Evolutionary conservation across 129 eudicot species (phyloP), one percentile per base, ranked within the genome.

Genomic region (Scalesia atractyloides): DNA sequence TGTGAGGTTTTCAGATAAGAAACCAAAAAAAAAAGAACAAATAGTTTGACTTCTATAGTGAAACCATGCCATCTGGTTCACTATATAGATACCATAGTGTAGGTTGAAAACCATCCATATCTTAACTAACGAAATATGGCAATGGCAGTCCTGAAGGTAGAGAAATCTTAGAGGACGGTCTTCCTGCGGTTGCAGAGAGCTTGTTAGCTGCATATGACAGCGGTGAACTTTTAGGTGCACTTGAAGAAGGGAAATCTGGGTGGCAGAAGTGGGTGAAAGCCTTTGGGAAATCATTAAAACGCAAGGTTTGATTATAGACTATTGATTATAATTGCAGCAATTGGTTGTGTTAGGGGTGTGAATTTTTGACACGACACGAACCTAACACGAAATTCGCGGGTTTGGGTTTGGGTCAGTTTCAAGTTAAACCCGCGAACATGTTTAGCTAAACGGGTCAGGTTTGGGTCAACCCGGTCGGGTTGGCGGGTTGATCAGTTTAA

Each of bases 221-320:
- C 58, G 91, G 98, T 33, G 98, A 92, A 62, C 83, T 92, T 57
- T 36, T 65, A 12, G 66, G 69, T 68, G 98, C 96, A 19, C 91
- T 92, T 68, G 86, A 84, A 71, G 88, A 85, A 82, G 91, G 96
- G 61, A 84, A 76, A 65, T 19, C 80, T 26, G 98, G 98, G 51
- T 92, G 96, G 96, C 81, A 92, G 79, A 85, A 77, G 67, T 92
- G 96, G 96, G 94, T 87, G 59, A 92, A 92, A 86, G 82, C 82
- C 69, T 87, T 92, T 30, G 96, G 96, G 20, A 92, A 92, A 87
- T 80, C 83, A 51, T 46, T 78, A 62, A 88, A 89, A 65, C 96
- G 96, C 83, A 89, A 87, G 97, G 98, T 90, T 66, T 17, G 84
- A 79, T 64, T 58, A 57, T 18, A 30, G 79, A 79, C 64, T 64